These are phyloP conservation scores for Sporothrix brasiliensis DNA, from an alignment of 2,329 filamentous ascomycete genomes.

Conservation along the genomic window DNA sequence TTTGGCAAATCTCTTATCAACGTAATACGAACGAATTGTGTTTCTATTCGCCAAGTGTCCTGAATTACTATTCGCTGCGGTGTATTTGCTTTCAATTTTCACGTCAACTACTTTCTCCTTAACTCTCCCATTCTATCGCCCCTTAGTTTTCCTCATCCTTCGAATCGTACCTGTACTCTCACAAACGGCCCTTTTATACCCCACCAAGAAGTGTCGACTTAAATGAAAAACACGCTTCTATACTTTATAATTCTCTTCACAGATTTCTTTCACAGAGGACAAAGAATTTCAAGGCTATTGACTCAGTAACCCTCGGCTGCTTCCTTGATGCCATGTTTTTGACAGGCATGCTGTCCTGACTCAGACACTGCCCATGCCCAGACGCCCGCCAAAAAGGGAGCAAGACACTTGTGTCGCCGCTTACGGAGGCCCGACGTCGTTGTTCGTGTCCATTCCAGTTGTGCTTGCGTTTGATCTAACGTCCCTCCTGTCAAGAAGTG, in stretches of 20 bases:
- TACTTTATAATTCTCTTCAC: neutral
- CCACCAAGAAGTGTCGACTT: neutral
- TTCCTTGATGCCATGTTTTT: neutral
- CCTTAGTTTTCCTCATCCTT: neutral
- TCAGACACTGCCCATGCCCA: conserved; percentile 6
- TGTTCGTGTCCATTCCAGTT: conserved; percentile 18
- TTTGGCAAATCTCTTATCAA: conserved; percentile 23
- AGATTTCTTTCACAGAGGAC: neutral
- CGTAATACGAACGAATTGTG: neutral
- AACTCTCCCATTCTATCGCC: neutral
- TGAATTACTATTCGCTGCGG: neutral
- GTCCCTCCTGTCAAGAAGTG: neutral
- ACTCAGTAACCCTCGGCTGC: neutral
- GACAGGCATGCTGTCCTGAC: neutral
- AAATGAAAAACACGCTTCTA: neutral
- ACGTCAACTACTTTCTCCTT: neutral
- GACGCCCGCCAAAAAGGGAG: conserved; percentile 6
- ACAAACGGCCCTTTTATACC: conserved; percentile 20
- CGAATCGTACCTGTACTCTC: neutral
- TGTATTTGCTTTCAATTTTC: neutral
- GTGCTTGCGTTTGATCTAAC: neutral
- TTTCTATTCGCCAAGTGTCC: neutral
- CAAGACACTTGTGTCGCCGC: conserved; percentile 5
- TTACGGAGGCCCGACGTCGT: neutral
- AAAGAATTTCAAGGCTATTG: neutral